These are phyloP conservation scores for Solanum microdontum DNA, from an alignment of 257 asterid species.

Conservation along the genomic window DNA sequence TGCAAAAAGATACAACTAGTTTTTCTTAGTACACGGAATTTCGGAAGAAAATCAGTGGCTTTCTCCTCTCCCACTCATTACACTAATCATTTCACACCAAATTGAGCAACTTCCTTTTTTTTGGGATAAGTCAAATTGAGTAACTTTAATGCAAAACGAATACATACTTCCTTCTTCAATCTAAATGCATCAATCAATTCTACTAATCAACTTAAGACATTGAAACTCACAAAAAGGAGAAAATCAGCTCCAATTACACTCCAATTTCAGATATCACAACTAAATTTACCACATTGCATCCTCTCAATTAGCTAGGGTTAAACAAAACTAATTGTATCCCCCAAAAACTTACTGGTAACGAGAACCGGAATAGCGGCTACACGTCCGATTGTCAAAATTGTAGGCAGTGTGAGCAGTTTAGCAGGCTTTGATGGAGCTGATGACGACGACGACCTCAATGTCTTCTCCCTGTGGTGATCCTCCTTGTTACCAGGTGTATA, in stretches of 20 bases:
- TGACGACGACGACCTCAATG: neutral
- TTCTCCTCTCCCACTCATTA: neutral
- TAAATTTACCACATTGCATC: neutral
- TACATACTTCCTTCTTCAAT: neutral
- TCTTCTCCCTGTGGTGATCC: neutral
- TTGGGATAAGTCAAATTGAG: neutral
- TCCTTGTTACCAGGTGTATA: constrained; percentile 30
- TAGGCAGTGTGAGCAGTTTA: constrained; percentile 86
- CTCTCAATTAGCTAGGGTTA: neutral
- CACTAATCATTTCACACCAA: neutral
- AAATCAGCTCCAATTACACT: neutral
- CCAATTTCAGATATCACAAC: neutral
- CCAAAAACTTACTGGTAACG: constrained; percentile 44
- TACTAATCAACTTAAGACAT: neutral
- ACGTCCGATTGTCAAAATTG: constrained; percentile 87
- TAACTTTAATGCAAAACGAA: neutral
- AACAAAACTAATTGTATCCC: neutral
- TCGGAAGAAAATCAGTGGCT: neutral
- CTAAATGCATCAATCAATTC: neutral
- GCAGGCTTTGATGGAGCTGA: constrained; percentile 11
- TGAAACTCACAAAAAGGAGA: neutral
- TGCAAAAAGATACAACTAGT: neutral
- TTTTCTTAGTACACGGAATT: neutral
- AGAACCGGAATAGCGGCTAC: constrained; percentile 80
- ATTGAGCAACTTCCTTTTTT: neutral